Evolutionary conservation across 345 rosid species (phyloP), one percentile per base, ranked within the genome.

Genomic region (Camelina hispida): DNA sequence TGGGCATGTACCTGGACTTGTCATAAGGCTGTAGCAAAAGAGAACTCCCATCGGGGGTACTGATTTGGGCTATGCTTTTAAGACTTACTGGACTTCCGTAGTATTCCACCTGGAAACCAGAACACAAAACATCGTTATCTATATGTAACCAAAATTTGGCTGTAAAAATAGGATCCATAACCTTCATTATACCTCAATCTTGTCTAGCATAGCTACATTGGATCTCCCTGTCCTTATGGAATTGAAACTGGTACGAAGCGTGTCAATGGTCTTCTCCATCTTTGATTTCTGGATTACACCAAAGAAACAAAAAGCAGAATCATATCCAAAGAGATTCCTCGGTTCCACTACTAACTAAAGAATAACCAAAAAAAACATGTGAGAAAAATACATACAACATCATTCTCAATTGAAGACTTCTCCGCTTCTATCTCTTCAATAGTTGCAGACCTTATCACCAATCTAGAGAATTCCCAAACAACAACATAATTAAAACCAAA

Each of bases 251-350:
- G 83, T 69, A 16, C 92, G 79, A 74, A 91, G 83, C 2, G 84
- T 85, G 35, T 94, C 98, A 56, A 91, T 87, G 15, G 96, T 86
- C 89, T 85, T 94, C 42, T 94, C 98, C 98, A 94, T 91, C 87
- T 90, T 91, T 25, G 83, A 73, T 85, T 83, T 91, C 98, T 94
- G 61, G 73, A 66, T 72, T 62, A 12, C 14, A 68, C 50, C 7
- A 50, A 17, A 25, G 4, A 32, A 43, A 43, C 15, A 23, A 43
- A 13, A 62, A 44, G 0, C 56, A 20, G 6, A 51, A 51, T 6
- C 46, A 32, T 10, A 57, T 34, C 20, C 28, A 17, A 6, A 58
- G 1, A 7, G 62, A n/a, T 30, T 57, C 58, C n/a, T 5, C 38
- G 2, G 4, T 55, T 28, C 34, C 43, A 62, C 35, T n/a, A 32